Conservation (phyloP, 352 stramenopile genomes). For the Pythium sp. region DNA sequence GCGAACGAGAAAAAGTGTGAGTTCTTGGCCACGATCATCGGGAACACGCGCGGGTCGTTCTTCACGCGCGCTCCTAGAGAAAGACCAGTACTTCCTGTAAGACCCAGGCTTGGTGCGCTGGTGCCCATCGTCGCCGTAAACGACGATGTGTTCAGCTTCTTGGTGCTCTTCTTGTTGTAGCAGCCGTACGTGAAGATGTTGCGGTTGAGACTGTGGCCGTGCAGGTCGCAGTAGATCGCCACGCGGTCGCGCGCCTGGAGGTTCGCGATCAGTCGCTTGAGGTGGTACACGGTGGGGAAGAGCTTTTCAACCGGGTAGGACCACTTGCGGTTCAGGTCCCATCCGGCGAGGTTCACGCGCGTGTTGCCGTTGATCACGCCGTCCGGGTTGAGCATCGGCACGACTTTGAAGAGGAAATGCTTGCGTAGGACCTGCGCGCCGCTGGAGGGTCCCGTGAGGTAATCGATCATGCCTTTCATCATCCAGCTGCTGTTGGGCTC, state of each 20-base stretch:
- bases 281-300: conserved; percentile 77
- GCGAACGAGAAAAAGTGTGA: conserved; percentile 74
- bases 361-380: conserved; percentile 92
- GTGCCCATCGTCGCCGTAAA: neutral
- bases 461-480: conserved; percentile 92
- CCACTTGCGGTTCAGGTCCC: conserved; percentile 85
- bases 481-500: conserved; percentile 90
- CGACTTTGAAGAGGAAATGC: conserved; percentile 88
- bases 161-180: conserved; percentile 40
- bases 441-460: conserved; percentile 65
- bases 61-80: conserved; percentile 24
- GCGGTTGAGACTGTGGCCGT: conserved; percentile 78
- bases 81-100: neutral
- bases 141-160: conserved; percentile 10
- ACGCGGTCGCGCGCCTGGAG: conserved; percentile 61
- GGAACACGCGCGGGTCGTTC: conserved; percentile 71
- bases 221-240: conserved; percentile 80
- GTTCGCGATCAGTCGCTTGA: conserved; percentile 67
- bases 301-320: conserved; percentile 71
- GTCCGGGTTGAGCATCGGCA: conserved; percentile 93
- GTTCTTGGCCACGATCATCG: conserved; percentile 75
- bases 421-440: conserved; percentile 66
- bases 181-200: conserved; percentile 89
- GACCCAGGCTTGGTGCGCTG: conserved; percentile 3
- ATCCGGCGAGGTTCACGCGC: conserved; percentile 80